Evolutionary conservation across 352 stramenopile species (phyloP), one percentile per base, ranked within the genome.

Genomic region (Globisporangium cederbergense): DNA sequence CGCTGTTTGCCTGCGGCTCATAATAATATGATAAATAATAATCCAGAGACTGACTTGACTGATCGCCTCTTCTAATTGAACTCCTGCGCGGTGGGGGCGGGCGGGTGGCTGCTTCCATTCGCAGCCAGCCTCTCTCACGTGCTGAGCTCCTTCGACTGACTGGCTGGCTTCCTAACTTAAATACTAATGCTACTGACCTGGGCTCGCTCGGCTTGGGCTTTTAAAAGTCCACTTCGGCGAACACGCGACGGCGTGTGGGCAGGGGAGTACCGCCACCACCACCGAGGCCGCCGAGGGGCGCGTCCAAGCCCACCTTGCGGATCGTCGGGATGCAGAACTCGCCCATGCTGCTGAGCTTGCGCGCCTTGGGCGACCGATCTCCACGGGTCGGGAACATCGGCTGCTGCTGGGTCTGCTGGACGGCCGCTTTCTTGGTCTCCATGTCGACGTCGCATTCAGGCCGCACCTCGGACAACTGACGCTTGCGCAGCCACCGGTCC

Each of bases 221-320:
- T 60, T 40, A 70, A 60, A 93, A 89, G 65, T 93, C 81, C 51
- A 93, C 85, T 55, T 93, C 83, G 7, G 85, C 83, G 59, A 91
- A 93, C 36, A 93, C 85, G 42, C 85, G 74, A 22, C 82, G 75
- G 13, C 85, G 66, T 1, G 77, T 80, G 20, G 83, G 65, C 56
- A 90, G 69, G 3, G 78, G 64, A 10, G 36, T 4, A 1, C 14
- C 13, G 2, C 28, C 28, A 3, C 8, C 28, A 3, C 8, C 51
- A 22, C 50, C 22, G 46, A 52, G 20, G 20, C 72, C 67, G 43
- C 69, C 65, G 38, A 71, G 64, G 5, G 72, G 70, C 3, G 49
- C 13, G 22, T 69, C 53, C 5, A 83, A 64, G 6, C 63, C 62
- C 5, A 87, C 60, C 62, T 82, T 88, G 20, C 64, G 68, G 10